Base-by-base conservation (phyloP, 768 basidiomycete species). In the Sutorius australiensis region DNA sequence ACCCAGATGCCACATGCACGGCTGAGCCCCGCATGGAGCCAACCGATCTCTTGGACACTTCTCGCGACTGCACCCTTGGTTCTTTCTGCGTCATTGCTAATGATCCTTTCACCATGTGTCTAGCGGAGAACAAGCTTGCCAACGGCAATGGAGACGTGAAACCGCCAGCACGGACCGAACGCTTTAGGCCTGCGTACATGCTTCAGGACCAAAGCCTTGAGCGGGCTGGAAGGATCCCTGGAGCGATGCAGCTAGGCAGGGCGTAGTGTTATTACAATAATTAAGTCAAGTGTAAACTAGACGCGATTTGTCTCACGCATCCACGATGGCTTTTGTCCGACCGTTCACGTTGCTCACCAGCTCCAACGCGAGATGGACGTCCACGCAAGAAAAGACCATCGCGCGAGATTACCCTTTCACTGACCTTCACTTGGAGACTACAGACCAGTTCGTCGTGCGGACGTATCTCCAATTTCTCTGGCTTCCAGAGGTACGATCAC, bases 121-220 rank as follows among this genome's bases (percentile, higher is more conserved):
- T 34, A 7, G 46, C 56, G 19, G 69, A 66, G 12, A 33, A 50
- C 45, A 38, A 44, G 27, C 27, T 5, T 30, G 28, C 39, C 28
- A 46, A 50, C 33, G 51, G 53, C 24, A 54, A 47, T 10, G 46
- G 33, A 6, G 30, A 39, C 14, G 34, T 27, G 28, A 54, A 51
- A 21, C n/a, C 21, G 12, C 43, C 43, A 34, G 40, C 19, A 4
- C 50, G 45, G 37, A 50, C 59, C 41, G 56, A 69, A 37, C 74
- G 72, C 24, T 95, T 88, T 65, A 75, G 76, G 28, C 92, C 92
- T 1, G 92, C 93, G 1, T 89, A 91, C 70, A 86, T 91, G 72
- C 77, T 95, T 1, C 62, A 73, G 32, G 90, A 95, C 62, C 89
- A 80, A 21, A 74, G 73, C 45, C 73, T 91, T 44, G 92, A 94